Evolutionary conservation across 2,329 filamentous ascomycete species (phyloP).

Genomic region (Aspergillus sp.): DNA sequence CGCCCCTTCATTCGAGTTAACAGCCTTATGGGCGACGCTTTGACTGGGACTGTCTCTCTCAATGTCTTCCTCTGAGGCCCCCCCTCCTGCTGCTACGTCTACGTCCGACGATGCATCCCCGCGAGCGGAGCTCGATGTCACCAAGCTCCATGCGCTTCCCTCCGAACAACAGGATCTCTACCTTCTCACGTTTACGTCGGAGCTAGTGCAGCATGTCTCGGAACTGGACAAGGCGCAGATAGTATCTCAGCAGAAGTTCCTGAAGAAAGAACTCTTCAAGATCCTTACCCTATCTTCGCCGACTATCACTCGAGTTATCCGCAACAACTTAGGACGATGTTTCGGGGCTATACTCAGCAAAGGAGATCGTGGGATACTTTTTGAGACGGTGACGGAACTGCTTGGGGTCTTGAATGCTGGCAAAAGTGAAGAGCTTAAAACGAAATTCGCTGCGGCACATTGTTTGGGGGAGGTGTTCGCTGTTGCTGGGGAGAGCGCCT

Average conservation of each 20-base stretch:
- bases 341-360: constrained; percentile 73
- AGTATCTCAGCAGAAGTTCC: constrained; percentile 77
- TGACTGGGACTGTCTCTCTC: constrained; percentile 9
- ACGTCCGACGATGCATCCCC: constrained; percentile 27
- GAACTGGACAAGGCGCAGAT: constrained; percentile 66
- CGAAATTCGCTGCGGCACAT: constrained; percentile 78
- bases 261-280: constrained; percentile 92
- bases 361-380: constrained; percentile 84
- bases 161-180: constrained; percentile 94
- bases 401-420: constrained; percentile 62
- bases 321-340: constrained; percentile 79
- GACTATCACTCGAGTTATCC: constrained; percentile 75
- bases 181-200: constrained; percentile 78
- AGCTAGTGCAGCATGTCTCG: constrained; percentile 69
- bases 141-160: constrained; percentile 80
- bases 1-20: constrained; percentile 5
- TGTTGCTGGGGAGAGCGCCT: constrained; percentile 86
- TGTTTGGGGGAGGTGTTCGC: constrained; percentile 85
- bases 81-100: constrained; percentile 26
- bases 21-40: constrained; percentile 8
- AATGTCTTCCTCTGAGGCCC: constrained; percentile 34
- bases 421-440: constrained; percentile 70
- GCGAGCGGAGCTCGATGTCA: constrained; percentile 66
- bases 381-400: constrained; percentile 89
- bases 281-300: constrained; percentile 77